phyloP scores from a whole-genome alignment of 495 filamentous ascomycete species.

The Glonium stellatum region DNA sequence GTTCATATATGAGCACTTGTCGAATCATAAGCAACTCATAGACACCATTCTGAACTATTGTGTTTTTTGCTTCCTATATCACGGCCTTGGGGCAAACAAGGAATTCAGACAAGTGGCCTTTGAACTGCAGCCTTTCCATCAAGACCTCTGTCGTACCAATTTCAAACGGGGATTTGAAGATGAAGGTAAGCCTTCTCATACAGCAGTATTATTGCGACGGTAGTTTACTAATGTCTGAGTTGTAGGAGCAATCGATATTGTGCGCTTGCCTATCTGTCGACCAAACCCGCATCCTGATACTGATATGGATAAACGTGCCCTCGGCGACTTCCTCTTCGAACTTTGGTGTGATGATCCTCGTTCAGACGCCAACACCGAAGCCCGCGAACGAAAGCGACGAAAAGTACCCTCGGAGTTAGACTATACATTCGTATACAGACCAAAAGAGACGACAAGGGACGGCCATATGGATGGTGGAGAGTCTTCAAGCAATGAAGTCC shows the following conservation, averaged over 20 bases:
- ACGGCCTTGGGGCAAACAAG: conserved; percentile 23
- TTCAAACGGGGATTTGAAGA: conserved; percentile 26
- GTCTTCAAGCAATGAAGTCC: too few relatives aligned
- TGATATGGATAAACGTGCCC: neutral
- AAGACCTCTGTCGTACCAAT: conserved; percentile 28
- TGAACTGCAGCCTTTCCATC: conserved; percentile 28
- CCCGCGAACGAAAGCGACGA: neutral
- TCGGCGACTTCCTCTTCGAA: conserved; percentile 12
- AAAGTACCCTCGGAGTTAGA: neutral
- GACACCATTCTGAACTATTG: conserved; percentile 34
- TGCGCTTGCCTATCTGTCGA: conserved; percentile 3
- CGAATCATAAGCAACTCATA: conserved; percentile 16
- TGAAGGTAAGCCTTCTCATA: conserved; percentile 27
- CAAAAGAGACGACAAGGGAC: neutral
- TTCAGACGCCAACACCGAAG: neutral
- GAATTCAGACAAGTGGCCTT: conserved; percentile 26
- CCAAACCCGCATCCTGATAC: conserved; percentile 7
- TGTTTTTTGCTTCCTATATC: conserved; percentile 28
- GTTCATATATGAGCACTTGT: conserved; percentile 30
- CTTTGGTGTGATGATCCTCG: conserved; percentile 9
- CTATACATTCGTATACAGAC: neutral
- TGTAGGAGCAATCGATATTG: conserved; percentile 15
- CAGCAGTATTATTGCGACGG: neutral
- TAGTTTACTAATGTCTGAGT: neutral
- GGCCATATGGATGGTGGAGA: too few relatives aligned